Base-by-base conservation (phyloP, 2,329 filamentous ascomycete genomes). In the Aspergillus sp. region DNA sequence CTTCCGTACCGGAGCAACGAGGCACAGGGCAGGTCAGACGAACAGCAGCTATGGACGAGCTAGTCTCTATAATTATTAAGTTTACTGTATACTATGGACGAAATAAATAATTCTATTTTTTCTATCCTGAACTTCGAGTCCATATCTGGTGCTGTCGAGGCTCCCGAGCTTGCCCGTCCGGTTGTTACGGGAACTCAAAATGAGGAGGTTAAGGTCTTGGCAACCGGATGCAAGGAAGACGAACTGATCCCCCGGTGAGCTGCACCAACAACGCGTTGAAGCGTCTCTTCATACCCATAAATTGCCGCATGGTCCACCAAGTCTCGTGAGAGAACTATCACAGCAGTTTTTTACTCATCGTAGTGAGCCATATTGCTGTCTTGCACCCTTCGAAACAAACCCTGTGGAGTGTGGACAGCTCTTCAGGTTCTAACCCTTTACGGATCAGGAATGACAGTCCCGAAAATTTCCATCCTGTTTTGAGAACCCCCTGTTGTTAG, bases 1-100 rank as follows among this genome's bases (percentile, higher is more conserved):
- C 70, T 71, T 69, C 72, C 72, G 72, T 70, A 70, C 72, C 72
- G 71, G 36, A 74, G 61, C 65, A 64, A 61, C 60, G 36, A 56
- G 26, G 15, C 12, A n/a, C 24, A 34, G 24, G 24, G 24, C 44
- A n/a, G 15, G 26, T n/a, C 32, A n/a, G 13, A 48, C 44, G 30
- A 32, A 13, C 20, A 22, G 20, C 11, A 13, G 18, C 26, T 30
- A 30, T 30, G 34, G 34, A 36, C 34, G 43, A 22, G 18, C 18
- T 26, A 20, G 20, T 20, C 15, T 4, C 26, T 34, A 34, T 36
- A 34, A 26, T 36, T 48, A 48, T 18, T 13, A 7, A 36, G 34
- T 5, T n/a, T n/a, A 36, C 9, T n/a, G 6, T 36, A 36, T 5
- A 36, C 12, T 36, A 8, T 5, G 7, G 15, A 5, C 34, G 5